Evolutionary conservation across 2,329 filamentous ascomycete genomes (phyloP), one percentile per base, ranked within the genome.

Genomic region (Xylaria sp.): DNA sequence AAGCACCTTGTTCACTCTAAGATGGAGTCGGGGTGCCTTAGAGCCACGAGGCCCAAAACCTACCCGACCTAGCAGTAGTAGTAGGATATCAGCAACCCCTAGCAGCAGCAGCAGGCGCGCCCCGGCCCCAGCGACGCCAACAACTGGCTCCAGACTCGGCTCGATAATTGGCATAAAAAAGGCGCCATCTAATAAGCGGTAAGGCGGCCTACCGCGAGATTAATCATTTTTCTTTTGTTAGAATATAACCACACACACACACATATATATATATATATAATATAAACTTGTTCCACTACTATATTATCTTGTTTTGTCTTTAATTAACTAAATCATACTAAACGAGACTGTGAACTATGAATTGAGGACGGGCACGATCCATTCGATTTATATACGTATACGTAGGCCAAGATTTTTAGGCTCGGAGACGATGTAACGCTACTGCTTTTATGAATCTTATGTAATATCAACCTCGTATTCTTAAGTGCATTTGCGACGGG

Each of bases 1-100:
- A 68, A 90, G 12, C 2, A 63, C 64, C 12, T 11, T 73, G 1
- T 68, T 71, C 21, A 76, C 74, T 2, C 69, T 77, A 0, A 8
- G 54, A 1, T 69, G 67, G 67, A 60, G 56, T 8, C 51, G 48
- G n/a, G 36, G 54, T 1, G 60, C 53, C 7, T 50, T 24, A 48
- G 51, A 27, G 19, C 12, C 53, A 1, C 24, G 4, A 27, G 24
- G 9, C 14, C n/a, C 11, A 6, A 21, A n/a, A 3, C 9, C n/a
- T 7, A 11, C 34, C 3, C 4, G 17, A 24, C 7, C 47, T 17
- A 8, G 3, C 47, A 48, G n/a, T 17, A 9, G 9, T 17, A 24
- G 19, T 19, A 17, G 17, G n/a, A 14, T 2, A 9, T 47, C 42
- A 2, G 14, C 42, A n/a, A n/a, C 42, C 11, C 14, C n/a, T 24